Evolutionary conservation across 768 basidiomycete genomes (phyloP), one percentile per base, ranked within the genome.

Genomic region (Rhizopogon vulgaris): DNA sequence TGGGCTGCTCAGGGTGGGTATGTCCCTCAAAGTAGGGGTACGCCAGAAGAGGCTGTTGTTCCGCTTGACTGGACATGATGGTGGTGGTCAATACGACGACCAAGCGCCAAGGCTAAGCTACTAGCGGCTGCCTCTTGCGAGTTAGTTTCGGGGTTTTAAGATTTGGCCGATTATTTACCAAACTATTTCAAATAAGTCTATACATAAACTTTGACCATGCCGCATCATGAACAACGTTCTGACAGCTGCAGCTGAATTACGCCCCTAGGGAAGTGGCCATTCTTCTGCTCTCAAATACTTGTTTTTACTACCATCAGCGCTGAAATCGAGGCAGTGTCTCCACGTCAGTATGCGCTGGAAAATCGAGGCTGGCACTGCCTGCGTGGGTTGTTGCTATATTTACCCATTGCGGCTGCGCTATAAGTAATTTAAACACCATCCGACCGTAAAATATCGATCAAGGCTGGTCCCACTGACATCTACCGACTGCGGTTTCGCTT

Each of bases 11-110:
- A 25, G 41, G 24, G 17, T 27, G 55, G 51, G 45, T 3, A 25
- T 37, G 48, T n/a, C 62, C 55, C 22, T 42, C 43, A 7, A 66
- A 67, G 15, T 52, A 53, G n/a, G 60, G 42, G 17, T 63, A 57
- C 30, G 60, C 49, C 54, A 83, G 77, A 28, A 82, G 65, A 22
- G 74, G 75, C 53, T 79, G 70, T 50, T 71, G 69, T 60, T 82
- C 82, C 54, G 74, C 72, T 68, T 48, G 48, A 52, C 65, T 64
- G 25, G 64, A 60, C 69, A 68, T 70, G 62, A 45, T 63, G 58
- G 61, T 63, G 58, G 61, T 34, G 32, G 32, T 34, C 32, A 54
- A 53, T 52, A 62, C 54, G 53, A 46, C 46, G 53, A 22, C 43
- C 30, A 51, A 22, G 51, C 24, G 54, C 56, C 52, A 34, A 11